These are phyloP conservation scores for Phyllosticta capitalensis DNA, from an alignment of 2,329 filamentous ascomycete genomes.

Conservation along the genomic window DNA sequence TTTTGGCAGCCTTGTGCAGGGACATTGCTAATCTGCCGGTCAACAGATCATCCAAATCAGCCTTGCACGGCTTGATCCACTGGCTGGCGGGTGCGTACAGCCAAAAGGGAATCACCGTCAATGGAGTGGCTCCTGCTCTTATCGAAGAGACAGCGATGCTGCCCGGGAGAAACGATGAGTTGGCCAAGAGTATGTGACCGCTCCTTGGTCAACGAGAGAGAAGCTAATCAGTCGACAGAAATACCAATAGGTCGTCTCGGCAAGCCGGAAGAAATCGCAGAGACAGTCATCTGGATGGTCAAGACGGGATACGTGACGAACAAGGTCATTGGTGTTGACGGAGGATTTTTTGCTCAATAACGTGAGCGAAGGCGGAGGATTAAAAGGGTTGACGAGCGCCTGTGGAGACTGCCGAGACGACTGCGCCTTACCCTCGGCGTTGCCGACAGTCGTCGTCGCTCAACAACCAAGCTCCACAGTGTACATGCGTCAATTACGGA, in stretches of 20 bases:
- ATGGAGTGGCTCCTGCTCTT: constrained; percentile 40
- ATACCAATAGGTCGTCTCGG: constrained; percentile 38
- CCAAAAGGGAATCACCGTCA: constrained; percentile 38
- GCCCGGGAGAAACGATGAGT: constrained; percentile 25
- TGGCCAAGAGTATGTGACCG: constrained; percentile 23
- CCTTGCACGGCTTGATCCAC: constrained; percentile 38
- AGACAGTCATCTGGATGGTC: constrained; percentile 39
- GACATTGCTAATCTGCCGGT: neutral
- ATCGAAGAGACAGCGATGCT: constrained; percentile 39
- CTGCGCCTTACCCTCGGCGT: neutral
- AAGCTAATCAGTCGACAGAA: constrained; percentile 15
- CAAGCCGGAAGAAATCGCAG: constrained; percentile 37
- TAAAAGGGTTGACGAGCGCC: neutral
- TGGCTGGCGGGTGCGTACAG: constrained; percentile 36
- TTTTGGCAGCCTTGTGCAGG: neutral
- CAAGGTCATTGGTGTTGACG: constrained; percentile 25
- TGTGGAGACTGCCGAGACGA: neutral
- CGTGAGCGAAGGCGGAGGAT: neutral
- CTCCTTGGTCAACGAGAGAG: neutral
- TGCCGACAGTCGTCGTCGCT: neutral
- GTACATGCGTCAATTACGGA: too few species aligned
- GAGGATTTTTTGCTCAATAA: constrained; percentile 19
- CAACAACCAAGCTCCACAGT: neutral
- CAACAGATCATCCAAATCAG: constrained; percentile 28
- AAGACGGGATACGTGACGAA: constrained; percentile 39